A percentile compares a stretch with the other conserved stretches of the same genome.
phyloP scores from a whole-genome alignment of 352 stramenopile genomes.

The Globisporangium iwayamae region DNA sequence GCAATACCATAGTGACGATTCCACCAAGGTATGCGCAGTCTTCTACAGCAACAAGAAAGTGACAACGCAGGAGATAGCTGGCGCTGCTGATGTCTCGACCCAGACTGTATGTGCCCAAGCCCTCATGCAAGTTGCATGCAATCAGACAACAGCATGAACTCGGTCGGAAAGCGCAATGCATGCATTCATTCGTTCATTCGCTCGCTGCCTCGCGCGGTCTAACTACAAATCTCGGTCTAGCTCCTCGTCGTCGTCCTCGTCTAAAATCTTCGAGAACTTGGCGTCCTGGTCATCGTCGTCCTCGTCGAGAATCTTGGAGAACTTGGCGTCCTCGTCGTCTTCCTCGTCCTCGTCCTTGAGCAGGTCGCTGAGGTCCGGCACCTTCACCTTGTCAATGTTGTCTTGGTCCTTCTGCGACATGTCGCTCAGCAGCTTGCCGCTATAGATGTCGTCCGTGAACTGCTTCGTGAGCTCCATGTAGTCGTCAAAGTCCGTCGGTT shows the following conservation, averaged over 20 bases:
- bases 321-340: conserved; percentile 59
- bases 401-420: conserved; percentile 97
- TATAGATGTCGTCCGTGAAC: conserved; percentile 99
- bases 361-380: conserved; percentile 82
- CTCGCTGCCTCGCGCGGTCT: neutral
- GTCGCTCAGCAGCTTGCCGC: conserved; percentile 96
- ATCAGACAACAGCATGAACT: neutral
- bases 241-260: conserved; percentile 42
- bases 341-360: conserved; percentile 84
- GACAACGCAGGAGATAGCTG: too few relatives aligned
- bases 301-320: conserved; percentile 76
- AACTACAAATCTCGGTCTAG: conserved; percentile 70
- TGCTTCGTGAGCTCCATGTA: conserved; percentile 98
- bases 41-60: too few relatives aligned
- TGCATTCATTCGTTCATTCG: conserved; percentile 1
- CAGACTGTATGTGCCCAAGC: too few relatives aligned
- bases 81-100: too few relatives aligned
- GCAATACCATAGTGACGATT: too few relatives aligned
- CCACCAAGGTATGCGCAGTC: too few relatives aligned
- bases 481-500: conserved; percentile 99
- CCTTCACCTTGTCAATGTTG: conserved; percentile 96
- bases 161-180: neutral
- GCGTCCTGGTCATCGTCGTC: conserved; percentile 63
- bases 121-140: neutral
- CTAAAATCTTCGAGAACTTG: conserved; percentile 81